These are phyloP conservation scores for Cucurbita moschata DNA, from an alignment of 306 rosid species.

Conservation along the genomic window DNA sequence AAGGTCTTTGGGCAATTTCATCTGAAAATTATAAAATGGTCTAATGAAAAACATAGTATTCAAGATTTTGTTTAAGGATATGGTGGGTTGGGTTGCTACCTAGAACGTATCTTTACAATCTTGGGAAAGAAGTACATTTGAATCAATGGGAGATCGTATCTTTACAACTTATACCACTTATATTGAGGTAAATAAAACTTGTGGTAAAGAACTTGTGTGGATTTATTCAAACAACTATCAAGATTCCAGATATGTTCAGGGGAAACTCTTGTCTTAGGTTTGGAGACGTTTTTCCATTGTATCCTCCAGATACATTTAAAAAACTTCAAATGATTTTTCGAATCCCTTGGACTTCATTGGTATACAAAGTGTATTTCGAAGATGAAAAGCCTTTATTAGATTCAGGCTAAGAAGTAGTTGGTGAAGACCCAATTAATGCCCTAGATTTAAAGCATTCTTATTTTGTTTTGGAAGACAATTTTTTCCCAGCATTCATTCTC, in stretches of 20 bases:
- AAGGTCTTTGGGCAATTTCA: neutral
- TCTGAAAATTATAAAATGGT: neutral
- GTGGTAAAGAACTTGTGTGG: neutral
- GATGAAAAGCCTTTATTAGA: no score
- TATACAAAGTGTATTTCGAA: no score
- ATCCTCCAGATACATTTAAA: neutral
- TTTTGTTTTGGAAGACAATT: no score
- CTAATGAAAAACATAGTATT: neutral
- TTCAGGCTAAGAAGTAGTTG: no score
- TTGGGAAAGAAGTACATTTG: neutral
- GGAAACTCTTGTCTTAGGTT: neutral
- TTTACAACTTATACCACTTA: neutral
- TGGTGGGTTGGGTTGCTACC: neutral
- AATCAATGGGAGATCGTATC: neutral
- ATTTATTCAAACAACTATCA: neutral
- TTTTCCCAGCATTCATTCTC: no score
- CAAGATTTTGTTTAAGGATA: no score
- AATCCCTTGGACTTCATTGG: neutral
- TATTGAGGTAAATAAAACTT: neutral
- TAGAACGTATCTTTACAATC: neutral
- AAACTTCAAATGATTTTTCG: neutral
- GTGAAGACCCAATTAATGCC: no score
- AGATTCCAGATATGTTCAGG: neutral
- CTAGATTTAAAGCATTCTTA: no score
- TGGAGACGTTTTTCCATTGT: neutral